Conservation (phyloP, 1,284 basidiomycete genomes). For the Rhodofomes roseus region DNA sequence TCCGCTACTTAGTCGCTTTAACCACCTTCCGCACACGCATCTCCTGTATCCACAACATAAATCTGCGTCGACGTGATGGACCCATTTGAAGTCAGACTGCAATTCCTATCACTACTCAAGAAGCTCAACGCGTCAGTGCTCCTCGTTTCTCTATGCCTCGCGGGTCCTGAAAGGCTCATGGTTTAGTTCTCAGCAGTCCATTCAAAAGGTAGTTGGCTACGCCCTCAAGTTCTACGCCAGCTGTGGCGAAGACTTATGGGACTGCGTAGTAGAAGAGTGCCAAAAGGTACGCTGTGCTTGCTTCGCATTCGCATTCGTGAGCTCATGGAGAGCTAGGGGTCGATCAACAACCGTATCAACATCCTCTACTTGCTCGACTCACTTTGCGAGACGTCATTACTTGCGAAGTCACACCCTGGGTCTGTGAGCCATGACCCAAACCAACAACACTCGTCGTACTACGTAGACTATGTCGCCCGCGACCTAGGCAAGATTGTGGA, state of each 20-base stretch:
- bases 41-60: not conserved
- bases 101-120: conserved; percentile 71
- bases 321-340: conserved; percentile 48
- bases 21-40: no score
- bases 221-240: conserved; percentile 80
- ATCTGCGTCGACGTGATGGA: conserved; percentile 53
- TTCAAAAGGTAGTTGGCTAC: conserved; percentile 85
- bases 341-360: conserved; percentile 89
- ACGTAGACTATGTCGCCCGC: conserved; percentile 70
- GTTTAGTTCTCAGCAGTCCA: conserved; percentile 79
- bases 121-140: conserved; percentile 76
- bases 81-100: conserved; percentile 87
- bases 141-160: conserved; percentile 12
- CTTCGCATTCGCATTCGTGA: not conserved
- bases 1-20: no score
- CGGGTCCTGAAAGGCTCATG: conserved; percentile 28
- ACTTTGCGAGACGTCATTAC: conserved; percentile 74
- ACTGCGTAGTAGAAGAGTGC: conserved; percentile 88
- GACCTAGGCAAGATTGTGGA: conserved; percentile 78
- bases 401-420: conserved; percentile 55
- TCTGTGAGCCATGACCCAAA: conserved; percentile 38
- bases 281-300: conserved; percentile 57
- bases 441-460: conserved; percentile 47
- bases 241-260: conserved; percentile 92
- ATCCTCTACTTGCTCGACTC: conserved; percentile 90